Conservation (phyloP, 2,329 filamentous ascomycete genomes). For the Plenodomus tracheiphilus region DNA sequence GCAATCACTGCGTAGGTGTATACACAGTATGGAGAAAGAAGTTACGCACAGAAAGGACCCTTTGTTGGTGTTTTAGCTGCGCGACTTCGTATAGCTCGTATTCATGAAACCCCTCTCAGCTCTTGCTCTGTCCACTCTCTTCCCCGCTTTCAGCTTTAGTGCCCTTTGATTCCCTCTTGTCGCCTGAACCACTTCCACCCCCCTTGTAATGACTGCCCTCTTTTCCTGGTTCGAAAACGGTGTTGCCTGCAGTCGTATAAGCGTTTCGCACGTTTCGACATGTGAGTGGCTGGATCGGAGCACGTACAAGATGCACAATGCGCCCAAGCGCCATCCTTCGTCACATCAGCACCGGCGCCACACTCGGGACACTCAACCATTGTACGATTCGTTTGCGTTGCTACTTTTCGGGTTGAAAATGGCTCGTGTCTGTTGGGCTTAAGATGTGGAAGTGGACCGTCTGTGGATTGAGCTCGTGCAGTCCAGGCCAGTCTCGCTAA, state of each 20-base stretch:
- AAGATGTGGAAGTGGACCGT: neutral
- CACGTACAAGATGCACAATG: constrained; percentile 35
- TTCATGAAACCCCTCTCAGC: neutral
- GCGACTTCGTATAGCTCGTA: neutral
- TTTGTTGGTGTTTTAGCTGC: neutral
- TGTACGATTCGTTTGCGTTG: constrained; percentile 1
- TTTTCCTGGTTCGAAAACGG: constrained; percentile 33
- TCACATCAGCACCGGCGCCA: constrained; percentile 31
- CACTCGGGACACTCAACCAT: constrained; percentile 37
- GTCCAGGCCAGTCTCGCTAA: constrained; percentile 5
- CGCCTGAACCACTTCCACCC: constrained; percentile 28
- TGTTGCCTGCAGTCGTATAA: constrained; percentile 20
- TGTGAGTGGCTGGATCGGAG: neutral
- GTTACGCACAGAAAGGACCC: neutral
- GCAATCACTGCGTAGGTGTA: no score
- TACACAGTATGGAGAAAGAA: no score
- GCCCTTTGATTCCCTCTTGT: constrained; percentile 27
- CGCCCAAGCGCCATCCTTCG: constrained; percentile 33
- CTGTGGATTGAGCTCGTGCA: constrained; percentile 3
- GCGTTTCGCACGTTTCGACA: neutral
- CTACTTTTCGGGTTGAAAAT: neutral
- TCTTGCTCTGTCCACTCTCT: neutral
- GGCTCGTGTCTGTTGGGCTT: neutral
- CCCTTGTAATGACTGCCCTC: constrained; percentile 30
- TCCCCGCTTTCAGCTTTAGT: constrained; percentile 11